Conservation (phyloP, 495 filamentous ascomycete genomes). For the Platismatia glauca region DNA sequence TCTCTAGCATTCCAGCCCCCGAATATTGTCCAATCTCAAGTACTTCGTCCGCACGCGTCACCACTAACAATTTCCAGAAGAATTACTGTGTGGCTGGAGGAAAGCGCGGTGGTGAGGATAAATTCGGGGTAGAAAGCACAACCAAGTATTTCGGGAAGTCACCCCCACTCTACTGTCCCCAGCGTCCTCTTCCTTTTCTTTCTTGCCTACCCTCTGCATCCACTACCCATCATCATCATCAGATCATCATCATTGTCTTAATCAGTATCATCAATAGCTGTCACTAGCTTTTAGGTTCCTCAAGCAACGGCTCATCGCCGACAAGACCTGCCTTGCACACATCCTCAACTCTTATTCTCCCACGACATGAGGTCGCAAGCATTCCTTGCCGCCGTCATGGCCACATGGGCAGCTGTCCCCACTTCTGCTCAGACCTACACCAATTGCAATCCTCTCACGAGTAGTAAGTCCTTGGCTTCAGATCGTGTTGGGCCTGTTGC, state of each 20-base stretch:
- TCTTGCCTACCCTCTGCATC: not conserved
- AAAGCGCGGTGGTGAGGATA: constrained; percentile 6
- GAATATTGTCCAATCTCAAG: not conserved
- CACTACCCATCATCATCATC: not conserved
- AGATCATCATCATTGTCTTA: not conserved
- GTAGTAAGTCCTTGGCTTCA: constrained; percentile 41
- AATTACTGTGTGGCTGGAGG: constrained; percentile 10
- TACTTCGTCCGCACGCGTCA: constrained; percentile 3
- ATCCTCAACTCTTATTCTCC: not conserved
- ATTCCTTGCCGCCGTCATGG: constrained; percentile 11
- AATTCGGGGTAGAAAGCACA: not conserved
- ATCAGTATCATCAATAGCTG: not conserved
- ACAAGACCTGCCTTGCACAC: not conserved
- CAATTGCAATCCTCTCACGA: constrained; percentile 62
- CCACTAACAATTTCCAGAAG: not conserved
- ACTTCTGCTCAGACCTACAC: constrained; percentile 66
- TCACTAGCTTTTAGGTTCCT: constrained; percentile 3
- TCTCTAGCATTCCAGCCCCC: constrained; percentile 10
- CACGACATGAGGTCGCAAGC: constrained; percentile 14
- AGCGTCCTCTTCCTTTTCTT: not conserved
- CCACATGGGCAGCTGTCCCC: constrained; percentile 24
- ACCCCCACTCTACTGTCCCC: not conserved
- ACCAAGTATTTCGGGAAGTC: constrained; percentile 5
- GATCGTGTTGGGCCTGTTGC: not conserved
- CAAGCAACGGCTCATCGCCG: not conserved